Evolutionary conservation across 2,329 filamentous ascomycete species (phyloP), one percentile per base, ranked within the genome.

Genomic region (Colletotrichum caudatum): DNA sequence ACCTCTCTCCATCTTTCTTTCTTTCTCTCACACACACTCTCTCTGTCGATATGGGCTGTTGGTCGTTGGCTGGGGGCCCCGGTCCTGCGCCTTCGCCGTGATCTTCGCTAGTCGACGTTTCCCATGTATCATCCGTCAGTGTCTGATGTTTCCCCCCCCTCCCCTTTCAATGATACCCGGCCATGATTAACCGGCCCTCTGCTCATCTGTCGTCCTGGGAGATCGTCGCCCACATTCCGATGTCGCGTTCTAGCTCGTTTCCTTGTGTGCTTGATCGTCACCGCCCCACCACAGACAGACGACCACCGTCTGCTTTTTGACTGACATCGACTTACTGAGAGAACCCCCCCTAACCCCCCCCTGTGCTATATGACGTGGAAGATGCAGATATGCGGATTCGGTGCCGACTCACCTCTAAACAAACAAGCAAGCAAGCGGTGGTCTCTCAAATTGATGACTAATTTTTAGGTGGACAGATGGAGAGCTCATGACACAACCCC

Each of bases 211-310:
- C 35, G 44, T 58, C 58, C 14, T 58, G 23, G 26, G 23, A 20
- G n/a, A 20, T 56, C 35, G 35, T 50, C 46, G 53, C 68, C 64
- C 53, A 68, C 69, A 59, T 71, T 59, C 58, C 57, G 44, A 46
- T 33, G 26, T 29, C 41, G 46, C 44, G 51, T 57, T 18, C 26
- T 39, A 29, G 33, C 41, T 23, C 48, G 41, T 37, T 18, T 26
- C 20, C 33, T 62, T 39, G 35, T 18, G 8, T 8, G 18, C 33
- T 48, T 61, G 67, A 61, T 60, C 63, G 23, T 33, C 63, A 16
- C 29, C 26, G 18, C 8, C 37, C 41, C 29, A 23, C 53, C 48
- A 26, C 14, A 8, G 4, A 41, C 26, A 8, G 14, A 56, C 9
- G 29, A 29, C 8, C 20, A 39, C 46, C 26, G 39, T 14, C 2